A percentile compares a stretch with the other conserved stretches of the same genome.
Conservation (phyloP, 495 filamentous ascomycete species). For the Aspergillus olivimuriae region DNA sequence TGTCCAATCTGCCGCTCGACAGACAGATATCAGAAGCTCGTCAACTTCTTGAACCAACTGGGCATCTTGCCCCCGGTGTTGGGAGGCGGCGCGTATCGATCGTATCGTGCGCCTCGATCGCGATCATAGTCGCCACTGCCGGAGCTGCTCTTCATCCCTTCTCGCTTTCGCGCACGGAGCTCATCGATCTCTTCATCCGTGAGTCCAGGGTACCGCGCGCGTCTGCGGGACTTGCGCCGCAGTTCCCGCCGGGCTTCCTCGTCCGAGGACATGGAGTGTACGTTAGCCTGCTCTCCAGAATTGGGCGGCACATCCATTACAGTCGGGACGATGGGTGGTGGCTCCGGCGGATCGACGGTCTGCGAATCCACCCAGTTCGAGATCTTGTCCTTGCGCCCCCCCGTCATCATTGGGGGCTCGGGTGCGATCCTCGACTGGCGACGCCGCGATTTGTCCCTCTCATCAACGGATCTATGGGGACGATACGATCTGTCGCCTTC, state of each 20-base stretch:
- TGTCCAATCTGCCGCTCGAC: too few relatives aligned
- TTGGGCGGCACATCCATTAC: conserved; percentile 46
- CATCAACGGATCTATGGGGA: conserved; percentile 23
- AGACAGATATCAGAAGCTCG: conserved; percentile 25
- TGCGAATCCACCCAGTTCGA: conserved; percentile 55
- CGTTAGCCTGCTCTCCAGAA: conserved; percentile 21
- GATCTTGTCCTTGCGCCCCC: conserved; percentile 46
- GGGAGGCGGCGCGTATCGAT: conserved; percentile 22
- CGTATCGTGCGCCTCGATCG: conserved; percentile 33
- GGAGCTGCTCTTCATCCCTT: conserved; percentile 33
- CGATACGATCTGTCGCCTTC: conserved; percentile 18
- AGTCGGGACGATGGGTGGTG: conserved; percentile 49
- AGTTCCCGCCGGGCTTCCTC: conserved; percentile 34
- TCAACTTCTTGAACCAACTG: conserved; percentile 45
- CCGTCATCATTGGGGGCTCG: conserved; percentile 21
- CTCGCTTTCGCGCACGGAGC: conserved; percentile 23
- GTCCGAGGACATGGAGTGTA: conserved; percentile 36
- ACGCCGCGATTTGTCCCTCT: conserved; percentile 21
- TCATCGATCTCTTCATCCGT: conserved; percentile 38
- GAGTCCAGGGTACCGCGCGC: conserved; percentile 34
- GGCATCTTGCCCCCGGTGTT: conserved; percentile 33
- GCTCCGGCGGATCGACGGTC: conserved; percentile 49
- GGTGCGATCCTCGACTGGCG: conserved; percentile 23
- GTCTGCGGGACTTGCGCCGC: conserved; percentile 30
- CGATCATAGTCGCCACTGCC: conserved; percentile 39